Evolutionary conservation across 768 basidiomycete genomes (phyloP), one percentile per base, ranked within the genome.

Genomic region (Russula lepida): DNA sequence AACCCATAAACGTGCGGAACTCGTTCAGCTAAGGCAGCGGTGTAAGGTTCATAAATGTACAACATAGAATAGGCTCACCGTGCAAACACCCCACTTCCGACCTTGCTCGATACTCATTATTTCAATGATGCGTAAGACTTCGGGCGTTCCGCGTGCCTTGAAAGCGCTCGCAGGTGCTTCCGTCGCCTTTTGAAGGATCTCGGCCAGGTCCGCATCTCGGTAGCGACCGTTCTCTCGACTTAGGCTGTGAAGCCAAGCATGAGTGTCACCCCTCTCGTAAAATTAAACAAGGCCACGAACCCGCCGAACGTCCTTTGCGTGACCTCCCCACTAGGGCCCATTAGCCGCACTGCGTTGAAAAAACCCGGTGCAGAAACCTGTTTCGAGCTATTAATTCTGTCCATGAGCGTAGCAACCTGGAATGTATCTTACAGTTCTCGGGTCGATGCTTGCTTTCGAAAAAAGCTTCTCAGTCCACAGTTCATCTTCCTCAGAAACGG

Each of bases 71-170:
- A 30, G 13, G 70, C 83, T 64, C 66, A 83, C 88, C 17, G 85
- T 86, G 69, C 88, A 90, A n/a, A 77, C 75, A 21, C 84, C 85
- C 87, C 88, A 90, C 21, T 68, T 74, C 62, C 89, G 75, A 32
- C 81, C 78, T 69, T 86, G 84, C 64, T 83, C 74, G 17, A 91
- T 89, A 1, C 81, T 81, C 69, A 90, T 73, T 6, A 89, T 74
- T 68, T 92, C 89, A 17, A 91, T 77, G 32, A 85, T 74, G 32
- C 81, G 82, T 68, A 90, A 75, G 27, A 77, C 80, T 54, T 81
- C 78, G 0, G 88, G 89, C 52, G 79, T 85, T 8, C 85, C 84
- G n/a, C 84, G 78, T 6, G 88, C 88, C 58, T 78, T 76, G 73
- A 82, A 91, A 0, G 87, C 81, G 27, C 80, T 79, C 0, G 88